These are phyloP conservation scores for Eucalyptus polyanthemos DNA, from an alignment of 345 rosid genomes.

Conservation along the genomic window DNA sequence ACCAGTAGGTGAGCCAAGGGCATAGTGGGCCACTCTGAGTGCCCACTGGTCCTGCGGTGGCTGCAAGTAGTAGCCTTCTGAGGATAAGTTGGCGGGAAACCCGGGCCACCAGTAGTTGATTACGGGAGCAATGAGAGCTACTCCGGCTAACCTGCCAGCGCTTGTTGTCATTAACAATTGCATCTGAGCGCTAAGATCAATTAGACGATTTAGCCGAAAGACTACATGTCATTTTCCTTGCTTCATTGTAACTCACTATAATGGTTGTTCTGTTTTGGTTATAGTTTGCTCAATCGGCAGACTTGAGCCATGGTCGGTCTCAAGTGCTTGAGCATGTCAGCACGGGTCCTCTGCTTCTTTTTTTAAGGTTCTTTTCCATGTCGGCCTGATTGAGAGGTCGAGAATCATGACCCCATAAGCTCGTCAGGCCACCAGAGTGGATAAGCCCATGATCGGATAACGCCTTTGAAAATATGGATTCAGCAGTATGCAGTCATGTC, in stretches of 20 bases:
- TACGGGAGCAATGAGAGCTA: background rate
- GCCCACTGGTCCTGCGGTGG: constrained; percentile 42
- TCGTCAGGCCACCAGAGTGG: background rate
- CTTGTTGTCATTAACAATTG: background rate
- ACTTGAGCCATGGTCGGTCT: background rate
- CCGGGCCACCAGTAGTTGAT: constrained; percentile 3
- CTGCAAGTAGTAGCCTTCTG: background rate
- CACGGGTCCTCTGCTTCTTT: background rate
- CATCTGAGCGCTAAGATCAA: background rate
- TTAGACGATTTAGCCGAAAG: background rate
- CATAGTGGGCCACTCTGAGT: constrained; percentile 30
- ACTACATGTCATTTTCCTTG: background rate
- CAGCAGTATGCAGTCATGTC: background rate
- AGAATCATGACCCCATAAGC: background rate
- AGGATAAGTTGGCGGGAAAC: background rate
- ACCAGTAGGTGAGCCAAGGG: constrained; percentile 42
- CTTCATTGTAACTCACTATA: background rate
- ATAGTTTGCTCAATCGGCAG: background rate
- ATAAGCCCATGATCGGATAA: background rate
- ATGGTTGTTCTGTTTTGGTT: background rate
- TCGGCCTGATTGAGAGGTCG: background rate
- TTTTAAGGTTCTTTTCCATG: background rate
- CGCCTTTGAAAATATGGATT: background rate
- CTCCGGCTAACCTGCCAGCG: constrained; percentile 1
- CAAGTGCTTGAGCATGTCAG: background rate